phyloP scores from a whole-genome alignment of 2,329 filamentous ascomycete species.

The Sarocladium oryzae region DNA sequence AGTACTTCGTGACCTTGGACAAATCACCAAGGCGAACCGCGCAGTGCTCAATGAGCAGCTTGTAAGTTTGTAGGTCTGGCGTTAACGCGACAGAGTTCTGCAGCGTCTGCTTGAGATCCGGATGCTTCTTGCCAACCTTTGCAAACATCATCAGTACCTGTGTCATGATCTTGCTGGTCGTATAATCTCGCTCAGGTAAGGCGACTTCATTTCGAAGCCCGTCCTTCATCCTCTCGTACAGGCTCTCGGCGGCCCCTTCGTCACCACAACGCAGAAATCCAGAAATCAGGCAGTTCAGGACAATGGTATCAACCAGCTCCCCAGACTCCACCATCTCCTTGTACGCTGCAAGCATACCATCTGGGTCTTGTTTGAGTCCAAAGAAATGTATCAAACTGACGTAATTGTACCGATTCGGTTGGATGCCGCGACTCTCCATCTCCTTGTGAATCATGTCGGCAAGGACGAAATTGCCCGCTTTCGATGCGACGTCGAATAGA shows the following conservation, averaged over 20 bases:
- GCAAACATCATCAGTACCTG: conserved; percentile 53
- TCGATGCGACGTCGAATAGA: conserved; percentile 81
- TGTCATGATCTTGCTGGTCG: conserved; percentile 43
- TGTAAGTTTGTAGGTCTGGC: conserved; percentile 74
- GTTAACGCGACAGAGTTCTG: conserved; percentile 61
- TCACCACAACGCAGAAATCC: conserved; percentile 74
- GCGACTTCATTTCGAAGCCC: conserved; percentile 36
- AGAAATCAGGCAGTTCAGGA: conserved; percentile 80
- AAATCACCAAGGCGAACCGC: conserved; percentile 64
- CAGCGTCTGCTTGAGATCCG: conserved; percentile 42
- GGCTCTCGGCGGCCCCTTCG: conserved; percentile 65
- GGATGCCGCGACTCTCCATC: conserved; percentile 63
- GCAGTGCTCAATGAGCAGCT: conserved; percentile 71
- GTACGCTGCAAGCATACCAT: conserved; percentile 71
- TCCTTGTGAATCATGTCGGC: conserved; percentile 81
- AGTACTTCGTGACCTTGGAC: conserved; percentile 58
- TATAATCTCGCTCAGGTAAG: conserved; percentile 39
- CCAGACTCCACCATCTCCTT: conserved; percentile 75
- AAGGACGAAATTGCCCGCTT: conserved; percentile 74
- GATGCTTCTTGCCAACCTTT: conserved; percentile 46
- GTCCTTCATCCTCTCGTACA: conserved; percentile 79
- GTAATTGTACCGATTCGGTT: conserved; percentile 72
- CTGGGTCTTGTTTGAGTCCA: conserved; percentile 66
- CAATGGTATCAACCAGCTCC: conserved; percentile 80
- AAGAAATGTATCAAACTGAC: conserved; percentile 79